These are phyloP conservation scores for Colletotrichum eleusines DNA, from an alignment of 2,329 filamentous ascomycete genomes.

Conservation along the genomic window DNA sequence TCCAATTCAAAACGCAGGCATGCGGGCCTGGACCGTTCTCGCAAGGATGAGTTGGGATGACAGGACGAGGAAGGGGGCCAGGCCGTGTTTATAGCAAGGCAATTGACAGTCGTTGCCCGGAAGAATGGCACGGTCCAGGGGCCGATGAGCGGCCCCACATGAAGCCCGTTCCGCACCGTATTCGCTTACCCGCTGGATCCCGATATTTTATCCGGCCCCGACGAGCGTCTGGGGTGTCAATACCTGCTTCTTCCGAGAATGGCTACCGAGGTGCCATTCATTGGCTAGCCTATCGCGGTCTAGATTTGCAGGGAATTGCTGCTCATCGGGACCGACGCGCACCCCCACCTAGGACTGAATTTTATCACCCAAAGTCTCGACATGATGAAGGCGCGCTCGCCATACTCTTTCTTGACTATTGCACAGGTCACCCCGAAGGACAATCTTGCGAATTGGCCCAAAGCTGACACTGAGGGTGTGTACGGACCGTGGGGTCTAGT, in stretches of 20 bases:
- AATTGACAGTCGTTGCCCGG: neutral
- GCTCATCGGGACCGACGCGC: neutral
- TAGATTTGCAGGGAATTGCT: slow-evolving; percentile 3
- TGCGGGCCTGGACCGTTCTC: neutral
- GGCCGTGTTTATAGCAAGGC: neutral
- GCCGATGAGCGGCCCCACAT: slow-evolving; percentile 10
- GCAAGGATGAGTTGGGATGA: no score
- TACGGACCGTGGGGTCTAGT: neutral
- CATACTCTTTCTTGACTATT: neutral
- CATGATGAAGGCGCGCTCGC: neutral
- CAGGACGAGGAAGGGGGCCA: neutral
- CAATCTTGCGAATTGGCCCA: neutral
- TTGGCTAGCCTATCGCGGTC: slow-evolving; percentile 15
- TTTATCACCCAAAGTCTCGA: neutral
- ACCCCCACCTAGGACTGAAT: neutral
- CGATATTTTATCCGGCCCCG: slow-evolving; percentile 1
- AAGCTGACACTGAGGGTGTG: neutral
- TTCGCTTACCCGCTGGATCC: neutral
- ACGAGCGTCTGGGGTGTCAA: neutral
- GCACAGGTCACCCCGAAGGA: slow-evolving; percentile 16
- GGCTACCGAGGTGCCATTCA: slow-evolving; percentile 20
- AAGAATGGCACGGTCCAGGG: neutral
- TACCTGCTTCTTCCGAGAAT: slow-evolving; percentile 27
- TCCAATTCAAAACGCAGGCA: neutral
- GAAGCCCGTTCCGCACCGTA: neutral